phyloP scores from a whole-genome alignment of 768 basidiomycete genomes.

The Boletus bicolor region DNA sequence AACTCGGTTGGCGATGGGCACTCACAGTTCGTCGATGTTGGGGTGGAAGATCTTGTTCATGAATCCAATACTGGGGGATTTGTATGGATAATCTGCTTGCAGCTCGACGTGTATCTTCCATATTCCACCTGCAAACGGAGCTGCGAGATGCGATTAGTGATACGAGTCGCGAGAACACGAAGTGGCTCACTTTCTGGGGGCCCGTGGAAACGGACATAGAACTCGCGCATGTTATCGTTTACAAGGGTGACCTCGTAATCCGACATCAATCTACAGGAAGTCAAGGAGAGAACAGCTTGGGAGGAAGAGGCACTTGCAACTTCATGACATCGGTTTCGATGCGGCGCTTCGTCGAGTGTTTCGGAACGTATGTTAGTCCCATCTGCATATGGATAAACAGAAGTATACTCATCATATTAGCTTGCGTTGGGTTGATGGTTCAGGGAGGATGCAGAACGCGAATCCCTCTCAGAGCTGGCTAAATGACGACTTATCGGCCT shows the following conservation, averaged over 20 bases:
- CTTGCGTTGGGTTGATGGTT: slow-evolving; percentile 12
- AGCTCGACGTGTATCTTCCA: slow-evolving; percentile 99
- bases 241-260: slow-evolving; percentile 98
- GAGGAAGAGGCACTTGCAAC: slow-evolving; percentile 53
- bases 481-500: slow-evolving; percentile 16
- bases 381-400: slow-evolving; percentile 18
- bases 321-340: slow-evolving; percentile 99
- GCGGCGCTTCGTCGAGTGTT: slow-evolving; percentile 84
- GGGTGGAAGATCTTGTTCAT: slow-evolving; percentile 99
- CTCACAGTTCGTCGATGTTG: slow-evolving; percentile 97
- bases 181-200: slow-evolving; percentile 81
- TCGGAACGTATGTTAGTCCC: slow-evolving; percentile 28
- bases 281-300: neutral
- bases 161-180: slow-evolving; percentile 1
- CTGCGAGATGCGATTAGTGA: slow-evolving; percentile 39
- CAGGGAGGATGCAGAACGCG: slow-evolving; percentile 8
- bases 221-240: slow-evolving; percentile 99
- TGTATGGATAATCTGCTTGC: slow-evolving; percentile 98
- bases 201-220: slow-evolving; percentile 94
- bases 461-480: slow-evolving; percentile 7
- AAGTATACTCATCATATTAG: slow-evolving; percentile 59
- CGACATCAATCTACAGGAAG: slow-evolving; percentile 78
- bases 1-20: slow-evolving; percentile 16
- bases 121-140: slow-evolving; percentile 94
- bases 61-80: slow-evolving; percentile 98